Evolutionary conservation across 2,329 filamentous ascomycete genomes (phyloP), one percentile per base, ranked within the genome.

Genomic region (Pseudocercospora ulei): DNA sequence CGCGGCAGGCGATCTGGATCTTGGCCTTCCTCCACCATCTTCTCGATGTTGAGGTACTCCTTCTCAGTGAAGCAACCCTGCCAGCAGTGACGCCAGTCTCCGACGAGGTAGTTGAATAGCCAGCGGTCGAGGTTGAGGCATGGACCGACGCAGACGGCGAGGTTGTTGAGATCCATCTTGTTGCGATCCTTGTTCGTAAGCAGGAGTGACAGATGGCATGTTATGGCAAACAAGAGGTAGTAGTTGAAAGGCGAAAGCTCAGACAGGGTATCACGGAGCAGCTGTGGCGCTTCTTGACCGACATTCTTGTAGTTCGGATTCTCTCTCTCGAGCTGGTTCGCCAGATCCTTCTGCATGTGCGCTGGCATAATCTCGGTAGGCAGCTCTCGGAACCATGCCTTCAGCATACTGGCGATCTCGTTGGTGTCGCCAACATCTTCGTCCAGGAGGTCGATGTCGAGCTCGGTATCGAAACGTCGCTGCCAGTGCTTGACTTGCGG

Each of bases 231-330:
- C 4, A 96, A 76, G 8, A 96, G 79, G 58, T 96, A 95, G 65
- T 96, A 96, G 65, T 95, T 93, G 69, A 90, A 95, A 0, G 88
- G 88, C 4, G 88, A 83, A n/a, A 96, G 71, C 52, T 84, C 87
- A 1, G 88, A 94, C 2, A 96, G 75, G 61, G 94, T 85, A 49
- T 95, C 86, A 50, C 92, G 79, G 40, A 96, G 73, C 62, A 90
- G 60, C 57, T 92, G 82, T 0, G 88, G 87, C 3, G 88, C 86
- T 30, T 74, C 48, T 41, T 59, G 54, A 16, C 54, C 54, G 17
- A 55, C 48, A 19, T 56, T 76, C 35, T 82, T 83, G 27, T 83
- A 75, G 7, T 82, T 82, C 36, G 76, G 73, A 57, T 85, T 92
- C 60, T 92, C 78, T 49, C 80, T 73, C 14, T 83, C 75, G 40